A percentile compares a stretch with the other conserved stretches of the same genome.
Evolutionary conservation across 2,329 filamentous ascomycete genomes (phyloP).

Genomic region (Alternaria solani): DNA sequence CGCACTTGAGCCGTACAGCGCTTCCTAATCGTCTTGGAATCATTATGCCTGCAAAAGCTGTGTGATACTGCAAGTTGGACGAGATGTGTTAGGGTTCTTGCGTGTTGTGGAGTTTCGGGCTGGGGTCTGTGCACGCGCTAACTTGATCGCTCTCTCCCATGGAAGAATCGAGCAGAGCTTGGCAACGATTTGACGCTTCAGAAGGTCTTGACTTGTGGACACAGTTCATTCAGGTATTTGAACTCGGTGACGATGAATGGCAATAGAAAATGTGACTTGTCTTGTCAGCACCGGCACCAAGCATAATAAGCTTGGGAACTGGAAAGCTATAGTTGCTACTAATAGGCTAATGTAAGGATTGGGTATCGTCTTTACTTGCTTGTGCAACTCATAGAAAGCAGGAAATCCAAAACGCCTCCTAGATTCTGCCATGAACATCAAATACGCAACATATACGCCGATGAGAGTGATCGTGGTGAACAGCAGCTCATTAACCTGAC

Average conservation of each 20-base stretch:
- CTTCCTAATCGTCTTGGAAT: constrained; percentile 19
- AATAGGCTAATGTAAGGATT: constrained; percentile 7
- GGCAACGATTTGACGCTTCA: neutral
- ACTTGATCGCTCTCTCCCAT: constrained; percentile 12
- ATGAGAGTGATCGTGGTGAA: constrained; percentile 6
- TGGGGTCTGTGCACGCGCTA: constrained; percentile 11
- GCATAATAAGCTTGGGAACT: neutral
- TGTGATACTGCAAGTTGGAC: neutral
- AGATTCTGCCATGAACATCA: neutral
- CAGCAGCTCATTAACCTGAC: constrained; percentile 13
- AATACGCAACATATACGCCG: constrained; percentile 8
- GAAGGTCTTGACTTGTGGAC: neutral
- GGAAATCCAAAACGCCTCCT: constrained; percentile 7
- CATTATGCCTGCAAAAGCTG: constrained; percentile 9
- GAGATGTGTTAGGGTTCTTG: constrained; percentile 2
- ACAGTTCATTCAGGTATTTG: neutral
- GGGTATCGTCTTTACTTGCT: constrained; percentile 17
- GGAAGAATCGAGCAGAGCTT: constrained; percentile 9
- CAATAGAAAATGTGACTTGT: neutral
- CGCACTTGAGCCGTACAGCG: constrained; percentile 7
- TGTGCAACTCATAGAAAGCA: constrained; percentile 9
- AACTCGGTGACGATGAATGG: neutral
- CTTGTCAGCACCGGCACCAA: neutral
- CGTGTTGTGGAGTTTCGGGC: constrained; percentile 7
- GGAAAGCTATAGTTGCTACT: constrained; percentile 4